Evolutionary conservation across 192 early-diverging fungal species (phyloP).

Genomic region (Gigaspora rosea): DNA sequence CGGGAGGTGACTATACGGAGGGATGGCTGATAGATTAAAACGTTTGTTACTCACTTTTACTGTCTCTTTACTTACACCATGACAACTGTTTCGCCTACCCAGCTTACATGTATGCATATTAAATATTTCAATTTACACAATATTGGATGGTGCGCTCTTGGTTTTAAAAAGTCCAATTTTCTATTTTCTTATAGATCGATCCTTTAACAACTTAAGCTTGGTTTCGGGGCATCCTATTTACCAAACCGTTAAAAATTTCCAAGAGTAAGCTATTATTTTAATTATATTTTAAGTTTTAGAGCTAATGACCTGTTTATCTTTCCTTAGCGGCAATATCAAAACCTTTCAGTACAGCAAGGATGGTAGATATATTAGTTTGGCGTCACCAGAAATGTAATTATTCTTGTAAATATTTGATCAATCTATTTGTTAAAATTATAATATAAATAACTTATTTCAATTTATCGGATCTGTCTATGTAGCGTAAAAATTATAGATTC

Average conservation of each 20-base stretch:
- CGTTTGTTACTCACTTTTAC: too few relatives aligned
- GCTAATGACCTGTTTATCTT: constrained; percentile 28
- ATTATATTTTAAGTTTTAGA: neutral
- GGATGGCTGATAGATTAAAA: too few relatives aligned
- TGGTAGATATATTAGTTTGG: constrained; percentile 68
- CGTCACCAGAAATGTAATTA: constrained; percentile 58
- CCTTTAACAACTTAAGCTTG: constrained; percentile 54
- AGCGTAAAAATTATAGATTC: constrained; percentile 80
- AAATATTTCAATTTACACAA: neutral
- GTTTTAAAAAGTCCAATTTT: neutral
- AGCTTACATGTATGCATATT: constrained; percentile 57
- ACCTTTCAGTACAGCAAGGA: constrained; percentile 74
- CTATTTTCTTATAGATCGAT: constrained; percentile 47
- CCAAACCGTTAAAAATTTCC: constrained; percentile 49
- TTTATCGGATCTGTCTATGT: neutral
- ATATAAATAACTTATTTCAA: neutral
- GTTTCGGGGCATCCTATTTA: constrained; percentile 56
- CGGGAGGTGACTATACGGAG: too few relatives aligned
- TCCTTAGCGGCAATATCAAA: constrained; percentile 50
- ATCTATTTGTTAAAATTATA: neutral
- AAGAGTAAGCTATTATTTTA: constrained; percentile 45
- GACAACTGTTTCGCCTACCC: constrained; percentile 47
- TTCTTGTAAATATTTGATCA: neutral
- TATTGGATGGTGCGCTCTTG: neutral
- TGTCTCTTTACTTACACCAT: too few relatives aligned